Evolutionary conservation across 441 rosid species (phyloP).

Genomic region (Adansonia grandidieri): DNA sequence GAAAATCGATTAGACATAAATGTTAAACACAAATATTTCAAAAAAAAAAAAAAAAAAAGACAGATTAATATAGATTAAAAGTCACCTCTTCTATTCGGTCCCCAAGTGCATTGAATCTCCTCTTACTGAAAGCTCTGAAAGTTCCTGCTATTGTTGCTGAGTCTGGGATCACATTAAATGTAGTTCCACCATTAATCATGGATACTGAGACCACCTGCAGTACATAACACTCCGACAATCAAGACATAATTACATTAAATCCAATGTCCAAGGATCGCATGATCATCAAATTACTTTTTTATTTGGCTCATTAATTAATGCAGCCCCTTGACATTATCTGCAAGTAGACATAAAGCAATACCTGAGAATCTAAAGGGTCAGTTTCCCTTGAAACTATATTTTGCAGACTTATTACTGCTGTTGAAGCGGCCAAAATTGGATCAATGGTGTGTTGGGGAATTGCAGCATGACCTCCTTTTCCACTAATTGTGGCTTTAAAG

Average conservation of each 20-base stretch:
- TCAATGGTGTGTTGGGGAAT: conserved; percentile 52
- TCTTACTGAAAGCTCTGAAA: conserved; percentile 59
- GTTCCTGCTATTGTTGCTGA: conserved; percentile 57
- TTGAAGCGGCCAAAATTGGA: conserved; percentile 73
- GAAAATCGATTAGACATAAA: too few relatives aligned
- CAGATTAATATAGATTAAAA: too few relatives aligned
- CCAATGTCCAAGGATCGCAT: background rate
- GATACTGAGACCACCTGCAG: conserved; percentile 27
- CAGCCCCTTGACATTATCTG: background rate
- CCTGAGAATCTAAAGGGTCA: conserved; percentile 77
- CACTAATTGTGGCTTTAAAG: conserved; percentile 56
- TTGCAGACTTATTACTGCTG: conserved; percentile 68
- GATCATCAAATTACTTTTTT: background rate
- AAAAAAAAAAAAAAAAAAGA: too few relatives aligned
- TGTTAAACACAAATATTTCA: too few relatives aligned
- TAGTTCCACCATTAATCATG: conserved; percentile 20
- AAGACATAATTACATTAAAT: background rate
- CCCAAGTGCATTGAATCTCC: conserved; percentile 50
- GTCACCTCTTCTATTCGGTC: conserved; percentile 60
- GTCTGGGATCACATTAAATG: conserved; percentile 58
- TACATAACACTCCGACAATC: background rate
- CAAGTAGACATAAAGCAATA: conserved; percentile 26
- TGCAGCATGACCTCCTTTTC: conserved; percentile 72
- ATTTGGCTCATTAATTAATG: too few relatives aligned
- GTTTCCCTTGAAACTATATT: conserved; percentile 71